Base-by-base conservation (phyloP, 257 asterid genomes). In the Salvia rosmarinus region DNA sequence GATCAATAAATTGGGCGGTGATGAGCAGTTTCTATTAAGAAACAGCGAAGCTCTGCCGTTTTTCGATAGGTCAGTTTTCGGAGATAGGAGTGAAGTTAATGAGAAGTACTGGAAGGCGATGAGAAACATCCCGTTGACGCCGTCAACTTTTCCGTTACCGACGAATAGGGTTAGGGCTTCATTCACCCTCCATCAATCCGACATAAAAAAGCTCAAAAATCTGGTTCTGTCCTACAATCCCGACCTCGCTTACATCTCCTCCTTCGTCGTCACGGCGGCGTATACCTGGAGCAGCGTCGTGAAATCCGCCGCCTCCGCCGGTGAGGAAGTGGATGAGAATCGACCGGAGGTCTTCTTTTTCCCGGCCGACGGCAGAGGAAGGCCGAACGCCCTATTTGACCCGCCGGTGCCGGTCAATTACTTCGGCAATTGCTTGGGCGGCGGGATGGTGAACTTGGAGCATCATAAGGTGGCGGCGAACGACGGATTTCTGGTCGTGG, bases 121-220 rank as follows among this genome's bases (percentile, higher is more conserved):
- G 6, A 70, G n/a, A 8, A 9, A 54, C 8, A 5, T 14, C 9
- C 88, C 85, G 32, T 14, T 75, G 0, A 11, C 17, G 14, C 13
- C 77, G 2, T 57, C 51, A 0, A 16, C 80, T 6, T 61, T 77
- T 20, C 57, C 79, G 0, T 8, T 79, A 5, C 86, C 84, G 2
- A 81, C 86, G 0, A 72, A 74, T 17, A 65, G 82, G 59, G 80
- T 79, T 2, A 58, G 87, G 12, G 77, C 91, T 30, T 80, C 93
- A 1, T 85, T 69, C 81, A 56, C 75, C 2, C 79, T 89, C 67
- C 19, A 52, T 3, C 84, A 60, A 14, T 20, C 43, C 1, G 56
- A 83, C 3, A 75, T 89, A 4, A 61, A 76, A 5, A 76, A 20
- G 52, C 74, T 88, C 13, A 89, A 85, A 54, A 70, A 40, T 0